phyloP scores from a whole-genome alignment of 176 grass and related monocot genomes.

The Musa acuminata region DNA sequence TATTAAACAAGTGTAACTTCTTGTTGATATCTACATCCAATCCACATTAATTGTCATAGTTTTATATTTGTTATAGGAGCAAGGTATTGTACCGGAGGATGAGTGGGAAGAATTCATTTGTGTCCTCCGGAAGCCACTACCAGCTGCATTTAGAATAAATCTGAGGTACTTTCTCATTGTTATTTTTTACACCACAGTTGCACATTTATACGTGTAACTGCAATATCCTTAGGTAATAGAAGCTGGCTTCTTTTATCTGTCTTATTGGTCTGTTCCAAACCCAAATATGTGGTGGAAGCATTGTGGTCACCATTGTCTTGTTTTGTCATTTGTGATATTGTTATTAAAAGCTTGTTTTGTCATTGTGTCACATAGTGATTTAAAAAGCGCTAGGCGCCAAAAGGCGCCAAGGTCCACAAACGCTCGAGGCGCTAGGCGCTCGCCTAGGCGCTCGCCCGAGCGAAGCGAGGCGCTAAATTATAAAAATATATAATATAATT shows the following conservation, averaged over 20 bases:
- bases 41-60: not conserved
- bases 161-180: constrained; percentile 32
- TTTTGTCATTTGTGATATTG: not conserved
- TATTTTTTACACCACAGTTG: not conserved
- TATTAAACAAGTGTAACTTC: not conserved
- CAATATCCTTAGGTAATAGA: not conserved
- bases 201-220: not conserved
- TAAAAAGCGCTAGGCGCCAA: too few species aligned
- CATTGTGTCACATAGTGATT: too few species aligned
- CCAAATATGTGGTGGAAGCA: not conserved
- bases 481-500: too few species aligned
- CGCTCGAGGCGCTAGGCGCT: too few species aligned
- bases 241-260: not conserved
- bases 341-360: too few species aligned
- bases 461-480: too few species aligned
- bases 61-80: constrained; percentile 40
- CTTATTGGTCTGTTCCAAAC: not conserved
- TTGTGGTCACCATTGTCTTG: not conserved
- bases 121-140: constrained; percentile 63
- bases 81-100: constrained; percentile 55
- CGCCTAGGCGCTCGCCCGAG: too few species aligned
- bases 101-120: constrained; percentile 78
- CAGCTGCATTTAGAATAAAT: constrained; percentile 87
- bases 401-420: too few species aligned
- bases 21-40: not conserved